Percentiles rank a stretch among this genome's conserved stretches.
phyloP scores from a whole-genome alignment of 1,284 basidiomycete species.

The Ceratorhiza oryzae-sativae region DNA sequence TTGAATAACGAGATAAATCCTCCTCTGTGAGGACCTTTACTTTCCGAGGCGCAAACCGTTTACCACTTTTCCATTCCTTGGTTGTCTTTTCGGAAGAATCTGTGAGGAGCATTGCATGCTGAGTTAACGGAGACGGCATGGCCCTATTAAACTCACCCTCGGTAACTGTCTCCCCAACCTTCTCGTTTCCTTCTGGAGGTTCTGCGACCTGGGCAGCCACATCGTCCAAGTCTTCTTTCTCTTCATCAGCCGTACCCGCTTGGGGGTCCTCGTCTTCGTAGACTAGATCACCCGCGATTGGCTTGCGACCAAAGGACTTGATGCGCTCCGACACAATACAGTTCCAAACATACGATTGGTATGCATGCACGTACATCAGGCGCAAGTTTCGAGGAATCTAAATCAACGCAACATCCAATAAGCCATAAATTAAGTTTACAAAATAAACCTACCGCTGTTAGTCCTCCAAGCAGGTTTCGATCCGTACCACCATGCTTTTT shows the following conservation, averaged over 20 bases:
- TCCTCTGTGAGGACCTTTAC: slow-evolving; percentile 80
- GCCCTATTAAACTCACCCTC: background rate
- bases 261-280: slow-evolving; percentile 58
- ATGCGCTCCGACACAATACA: slow-evolving; percentile 92
- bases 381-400: slow-evolving; percentile 95
- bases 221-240: slow-evolving; percentile 59
- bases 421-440: background rate
- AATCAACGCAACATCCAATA: background rate
- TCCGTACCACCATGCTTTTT: slow-evolving; percentile 79
- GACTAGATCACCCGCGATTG: slow-evolving; percentile 88
- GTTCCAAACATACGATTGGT: slow-evolving; percentile 99
- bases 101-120: background rate
- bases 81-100: slow-evolving; percentile 28
- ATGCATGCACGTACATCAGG: slow-evolving; percentile 98
- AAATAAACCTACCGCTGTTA: slow-evolving; percentile 71
- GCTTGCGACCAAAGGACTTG: slow-evolving; percentile 75
- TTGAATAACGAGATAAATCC: slow-evolving; percentile 79
- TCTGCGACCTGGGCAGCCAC: slow-evolving; percentile 40
- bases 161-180: background rate
- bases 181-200: slow-evolving; percentile 38
- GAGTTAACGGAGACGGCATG: background rate
- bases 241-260: slow-evolving; percentile 48
- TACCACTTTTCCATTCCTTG: slow-evolving; percentile 49
- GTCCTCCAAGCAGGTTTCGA: slow-evolving; percentile 83
- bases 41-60: slow-evolving; percentile 52